Percentiles rank a stretch among this genome's conserved stretches.
Evolutionary conservation across 1,139 yeast genomes (phyloP).

Genomic region (Geotrichum europaeum): DNA sequence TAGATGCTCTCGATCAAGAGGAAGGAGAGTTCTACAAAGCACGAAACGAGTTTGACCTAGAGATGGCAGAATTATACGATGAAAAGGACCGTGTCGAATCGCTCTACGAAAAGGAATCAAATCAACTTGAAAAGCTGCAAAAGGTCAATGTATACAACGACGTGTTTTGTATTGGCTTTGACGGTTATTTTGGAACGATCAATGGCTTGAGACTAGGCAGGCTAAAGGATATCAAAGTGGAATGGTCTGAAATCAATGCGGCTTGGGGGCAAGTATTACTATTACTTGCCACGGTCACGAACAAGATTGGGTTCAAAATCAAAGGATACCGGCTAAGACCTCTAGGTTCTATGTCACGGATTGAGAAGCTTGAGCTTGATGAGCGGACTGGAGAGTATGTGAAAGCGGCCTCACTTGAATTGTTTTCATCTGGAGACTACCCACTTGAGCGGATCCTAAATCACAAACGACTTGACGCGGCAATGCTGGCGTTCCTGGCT

Average conservation of each 20-base stretch:
- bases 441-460: conserved; percentile 63
- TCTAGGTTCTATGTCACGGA: conserved; percentile 76
- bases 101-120: conserved; percentile 53
- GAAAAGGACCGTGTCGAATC: conserved; percentile 59
- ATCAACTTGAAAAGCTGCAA: conserved; percentile 63
- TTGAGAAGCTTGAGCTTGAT: conserved; percentile 51
- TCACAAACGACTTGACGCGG: conserved; percentile 64
- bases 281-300: conserved; percentile 57
- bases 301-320: conserved; percentile 51
- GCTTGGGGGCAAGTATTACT: conserved; percentile 84
- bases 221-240: conserved; percentile 48
- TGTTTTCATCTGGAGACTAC: conserved; percentile 61
- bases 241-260: conserved; percentile 90
- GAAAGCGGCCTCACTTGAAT: conserved; percentile 39
- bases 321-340: conserved; percentile 65
- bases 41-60: conserved; percentile 50
- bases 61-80: conserved; percentile 43
- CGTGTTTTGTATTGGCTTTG: conserved; percentile 74
- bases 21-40: conserved; percentile 43
- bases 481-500: conserved; percentile 70
- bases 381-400: conserved; percentile 33
- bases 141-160: conserved; percentile 75
- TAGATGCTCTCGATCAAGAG: conserved; percentile 36
- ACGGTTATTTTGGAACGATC: conserved; percentile 80
- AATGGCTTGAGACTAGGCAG: conserved; percentile 78